Percentiles rank a stretch among this genome's conserved stretches.
phyloP scores from a whole-genome alignment of 352 stramenopile genomes.

The Phytopythium vexans region DNA sequence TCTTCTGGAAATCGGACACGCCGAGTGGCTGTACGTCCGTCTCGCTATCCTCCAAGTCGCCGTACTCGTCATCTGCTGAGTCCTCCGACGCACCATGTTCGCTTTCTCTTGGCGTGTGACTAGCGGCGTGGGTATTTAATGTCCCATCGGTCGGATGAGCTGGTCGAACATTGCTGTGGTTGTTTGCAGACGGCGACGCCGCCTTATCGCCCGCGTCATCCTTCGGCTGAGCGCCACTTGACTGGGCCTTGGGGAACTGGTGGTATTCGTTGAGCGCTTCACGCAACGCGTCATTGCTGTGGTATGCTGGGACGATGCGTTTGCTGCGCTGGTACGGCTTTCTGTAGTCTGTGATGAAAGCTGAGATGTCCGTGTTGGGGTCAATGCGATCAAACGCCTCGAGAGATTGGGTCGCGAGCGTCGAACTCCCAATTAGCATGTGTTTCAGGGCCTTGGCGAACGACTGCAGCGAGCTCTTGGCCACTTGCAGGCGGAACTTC shows the following conservation, averaged over 20 bases:
- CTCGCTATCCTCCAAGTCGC: constrained; percentile 3
- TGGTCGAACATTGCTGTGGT: too few species aligned
- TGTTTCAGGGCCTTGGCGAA: constrained; percentile 70
- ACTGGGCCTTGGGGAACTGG: constrained; percentile 3
- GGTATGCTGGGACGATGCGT: constrained; percentile 37
- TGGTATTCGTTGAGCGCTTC: constrained; percentile 53
- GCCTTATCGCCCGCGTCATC: too few species aligned
- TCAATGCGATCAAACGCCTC: constrained; percentile 50
- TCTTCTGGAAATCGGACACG: constrained; percentile 77
- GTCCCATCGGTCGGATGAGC: too few species aligned
- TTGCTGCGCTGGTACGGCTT: constrained; percentile 46
- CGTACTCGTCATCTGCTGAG: constrained; percentile 35
- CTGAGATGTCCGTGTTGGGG: constrained; percentile 44
- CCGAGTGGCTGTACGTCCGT: constrained; percentile 38
- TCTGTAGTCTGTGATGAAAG: constrained; percentile 58
- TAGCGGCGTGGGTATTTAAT: too few species aligned
- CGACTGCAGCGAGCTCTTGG: constrained; percentile 73
- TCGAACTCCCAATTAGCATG: constrained; percentile 34
- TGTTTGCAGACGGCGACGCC: too few species aligned
- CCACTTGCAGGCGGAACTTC: constrained; percentile 78
- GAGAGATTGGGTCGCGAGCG: constrained; percentile 34
- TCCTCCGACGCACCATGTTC: constrained; percentile 7
- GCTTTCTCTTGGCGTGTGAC: too few species aligned
- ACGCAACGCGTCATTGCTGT: constrained; percentile 51
- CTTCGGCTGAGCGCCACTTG: constrained; percentile 2